Base-by-base conservation (phyloP, 805 yeast species). In the Wickerhamomyces canadensis region DNA sequence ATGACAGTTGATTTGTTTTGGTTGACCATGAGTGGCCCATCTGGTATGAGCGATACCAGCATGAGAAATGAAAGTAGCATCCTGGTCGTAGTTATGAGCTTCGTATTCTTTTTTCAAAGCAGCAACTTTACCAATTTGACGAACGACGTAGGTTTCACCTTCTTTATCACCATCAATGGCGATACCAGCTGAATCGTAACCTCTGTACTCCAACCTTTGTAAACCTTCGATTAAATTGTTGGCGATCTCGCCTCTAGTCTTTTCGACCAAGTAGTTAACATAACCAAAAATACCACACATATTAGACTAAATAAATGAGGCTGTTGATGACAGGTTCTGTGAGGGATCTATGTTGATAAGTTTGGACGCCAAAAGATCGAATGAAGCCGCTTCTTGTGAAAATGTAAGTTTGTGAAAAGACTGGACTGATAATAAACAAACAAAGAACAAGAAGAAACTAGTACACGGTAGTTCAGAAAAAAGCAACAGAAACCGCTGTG, bases 11-110 rank as follows among this genome's bases (percentile, higher is more conserved):
- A 62, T 52, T 44, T 73, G 77, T 48, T 77, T 78, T 40, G 97
- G 97, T 54, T 80, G 85, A 64, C 99, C 99, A 63, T 93, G 99
- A 27, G 99, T 93, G 35, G 99, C 99, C 99, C 99, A 93, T 71
- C 99, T 84, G 12, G 99, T 93, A 66, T 93, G 99, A 18, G 98
- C 98, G 61, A 93, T 93, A 58, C 96, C 98, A 43, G 80, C 88
- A 59, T 93, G 98, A 60, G 82, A 78, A 51, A 76, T 80, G 57
- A 86, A 88, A 16, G 76, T 70, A 43, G 75, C 78, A 21, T 71
- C 62, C 51, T 81, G 71, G 53, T 83, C 76, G 40, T 80, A 72
- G 32, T 74, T 60, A 17, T 60, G 55, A 17, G 60, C 48, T 23
- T 64, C 68, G 48, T 85, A 78, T 63, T 80, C 80, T 44, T 77